Evolutionary conservation across 352 stramenopile genomes (phyloP), one percentile per base, ranked within the genome.

Genomic region (Globisporangium spiculum): DNA sequence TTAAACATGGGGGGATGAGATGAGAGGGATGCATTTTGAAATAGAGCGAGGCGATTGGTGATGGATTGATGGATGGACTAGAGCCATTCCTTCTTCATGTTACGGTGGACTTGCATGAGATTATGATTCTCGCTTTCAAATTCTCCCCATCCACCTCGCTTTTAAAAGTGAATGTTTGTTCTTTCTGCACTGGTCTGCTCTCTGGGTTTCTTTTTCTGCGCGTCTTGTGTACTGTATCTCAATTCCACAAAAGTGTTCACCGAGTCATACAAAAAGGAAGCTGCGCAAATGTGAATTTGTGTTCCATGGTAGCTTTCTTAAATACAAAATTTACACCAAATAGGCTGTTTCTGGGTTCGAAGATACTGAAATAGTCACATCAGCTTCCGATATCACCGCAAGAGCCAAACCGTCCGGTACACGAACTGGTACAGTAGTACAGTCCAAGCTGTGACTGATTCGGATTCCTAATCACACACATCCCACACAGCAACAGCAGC

Each of bases 361-460:
- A 22, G 0, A 24, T 48, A 12, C 32, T 18, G 18, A 61, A 50
- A 0, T 50, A 61, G 30, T 1, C 32, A 2, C 48, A 22, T 16
- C 48, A 27, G 10, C 4, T 8, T 55, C 22, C 22, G 1, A 22
- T 53, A 24, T 53, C 20, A 53, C n/a, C n/a, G 3, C n/a, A 14
- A 24, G 27, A 27, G 24, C 26, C 12, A 46, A 12, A 58, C 53
- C 27, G 12, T 58, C 22, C 14, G 6, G 22, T 58, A 46, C 38
- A 46, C 38, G 38, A 46, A 46, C 52, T 36, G 16, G 53, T 59
- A 18, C 53, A 59, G 38, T 18, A 46, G 38, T 18, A 46, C 38
- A 46, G 9, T 46, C 38, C 38, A 60, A 20, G n/a, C 38, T 60
- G 27, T 44, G 54, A 60, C 54, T 60, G 54, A 60, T 60, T 60